A percentile compares a stretch with the other conserved stretches of the same genome.
These are phyloP conservation scores for bread wheat (Triticum aestivum) DNA, from an alignment of 176 grass and related monocot species.

Conservation along the genomic window DNA sequence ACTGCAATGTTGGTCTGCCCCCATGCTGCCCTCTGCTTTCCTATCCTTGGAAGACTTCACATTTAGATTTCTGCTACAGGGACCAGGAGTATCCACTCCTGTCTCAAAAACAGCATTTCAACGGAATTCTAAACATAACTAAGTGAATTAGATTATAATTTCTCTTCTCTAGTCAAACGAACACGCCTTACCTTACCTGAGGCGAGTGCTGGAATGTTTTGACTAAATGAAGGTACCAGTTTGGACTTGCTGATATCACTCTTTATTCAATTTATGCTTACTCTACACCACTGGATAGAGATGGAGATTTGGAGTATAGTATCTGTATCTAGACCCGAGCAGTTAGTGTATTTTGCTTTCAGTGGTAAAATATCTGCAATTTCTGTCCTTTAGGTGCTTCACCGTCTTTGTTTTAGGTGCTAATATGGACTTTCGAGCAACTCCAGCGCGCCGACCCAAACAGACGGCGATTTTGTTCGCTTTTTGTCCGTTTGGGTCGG, in stretches of 20 bases:
- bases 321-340: neutral
- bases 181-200: neutral
- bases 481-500: no score
- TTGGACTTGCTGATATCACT: neutral
- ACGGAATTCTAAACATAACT: neutral
- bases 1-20: neutral
- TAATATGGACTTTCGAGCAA: neutral
- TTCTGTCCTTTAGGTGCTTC: conserved; percentile 11
- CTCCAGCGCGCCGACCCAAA: no score
- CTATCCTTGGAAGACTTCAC: neutral
- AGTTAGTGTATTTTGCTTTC: conserved; percentile 7
- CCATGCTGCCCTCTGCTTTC: neutral
- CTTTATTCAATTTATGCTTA: conserved; percentile 9
- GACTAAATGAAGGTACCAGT: neutral
- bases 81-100: neutral
- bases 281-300: neutral
- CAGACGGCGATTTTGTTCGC: no score
- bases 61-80: neutral
- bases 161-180: neutral
- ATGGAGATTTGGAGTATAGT: conserved; percentile 1
- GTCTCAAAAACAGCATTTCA: neutral
- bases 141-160: conserved; percentile 15
- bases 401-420: neutral
- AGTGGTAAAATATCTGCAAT: neutral
- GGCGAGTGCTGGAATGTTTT: conserved; percentile 8